These are phyloP conservation scores for Aspergillus costaricaensis DNA, from an alignment of 2,329 filamentous ascomycete species.

Conservation along the genomic window DNA sequence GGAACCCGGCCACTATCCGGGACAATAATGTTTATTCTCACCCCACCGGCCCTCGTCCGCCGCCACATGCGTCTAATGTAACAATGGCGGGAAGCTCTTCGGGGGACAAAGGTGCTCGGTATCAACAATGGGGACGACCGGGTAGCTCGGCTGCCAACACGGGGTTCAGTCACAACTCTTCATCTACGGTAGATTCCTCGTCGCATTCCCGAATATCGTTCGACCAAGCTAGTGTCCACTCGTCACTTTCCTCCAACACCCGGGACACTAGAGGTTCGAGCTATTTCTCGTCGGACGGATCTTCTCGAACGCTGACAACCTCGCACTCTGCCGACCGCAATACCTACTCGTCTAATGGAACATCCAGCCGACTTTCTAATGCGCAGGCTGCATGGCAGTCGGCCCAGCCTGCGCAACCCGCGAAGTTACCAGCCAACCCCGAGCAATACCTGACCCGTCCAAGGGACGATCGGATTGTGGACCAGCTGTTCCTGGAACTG, in stretches of 20 bases:
- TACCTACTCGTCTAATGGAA: conserved; percentile 27
- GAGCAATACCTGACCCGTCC: conserved; percentile 46
- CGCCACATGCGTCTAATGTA: conserved; percentile 54
- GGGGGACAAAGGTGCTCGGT: conserved; percentile 68
- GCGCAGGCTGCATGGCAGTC: conserved; percentile 33
- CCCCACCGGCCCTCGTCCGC: conserved; percentile 63
- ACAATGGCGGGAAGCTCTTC: conserved; percentile 72
- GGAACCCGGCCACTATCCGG: conserved; percentile 58
- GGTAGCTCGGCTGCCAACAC: conserved; percentile 58
- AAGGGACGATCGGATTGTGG: conserved; percentile 70
- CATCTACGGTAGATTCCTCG: conserved; percentile 56
- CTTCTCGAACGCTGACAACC: conserved; percentile 46
- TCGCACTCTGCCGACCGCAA: conserved; percentile 40
- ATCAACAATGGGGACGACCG: conserved; percentile 73
- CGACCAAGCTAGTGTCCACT: conserved; percentile 67
- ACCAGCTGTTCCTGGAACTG: conserved; percentile 86
- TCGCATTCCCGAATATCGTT: conserved; percentile 59
- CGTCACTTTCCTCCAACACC: conserved; percentile 60
- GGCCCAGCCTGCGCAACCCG: conserved; percentile 29
- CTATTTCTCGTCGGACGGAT: conserved; percentile 58
- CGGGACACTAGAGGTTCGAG: conserved; percentile 59
- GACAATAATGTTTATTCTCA: conserved; percentile 56
- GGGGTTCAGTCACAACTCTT: conserved; percentile 59
- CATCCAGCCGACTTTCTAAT: conserved; percentile 34
- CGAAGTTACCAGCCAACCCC: conserved; percentile 32